These are phyloP conservation scores for Cronartium quercuum DNA, from an alignment of 1,284 basidiomycete species.

Conservation along the genomic window DNA sequence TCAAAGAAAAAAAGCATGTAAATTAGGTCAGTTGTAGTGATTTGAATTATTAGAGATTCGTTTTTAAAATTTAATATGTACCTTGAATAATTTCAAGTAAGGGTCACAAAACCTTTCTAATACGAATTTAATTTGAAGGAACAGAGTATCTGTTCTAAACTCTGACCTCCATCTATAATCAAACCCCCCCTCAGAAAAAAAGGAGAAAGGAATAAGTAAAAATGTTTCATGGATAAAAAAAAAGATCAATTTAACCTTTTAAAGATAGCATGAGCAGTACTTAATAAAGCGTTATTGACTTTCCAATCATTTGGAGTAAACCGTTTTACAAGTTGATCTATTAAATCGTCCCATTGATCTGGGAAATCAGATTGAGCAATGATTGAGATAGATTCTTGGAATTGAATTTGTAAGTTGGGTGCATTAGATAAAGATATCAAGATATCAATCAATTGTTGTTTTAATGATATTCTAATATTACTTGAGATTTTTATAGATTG, in stretches of 20 bases:
- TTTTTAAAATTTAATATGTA: conserved; percentile 23
- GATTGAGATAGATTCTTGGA: conserved; percentile 36
- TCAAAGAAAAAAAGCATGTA: conserved; percentile 52
- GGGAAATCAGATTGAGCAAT: conserved; percentile 86
- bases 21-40: too few relatives aligned
- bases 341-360: conserved; percentile 58
- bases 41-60: too few relatives aligned
- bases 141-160: conserved; percentile 79
- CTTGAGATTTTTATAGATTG: not conserved
- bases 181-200: not conserved
- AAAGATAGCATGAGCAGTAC: conserved; percentile 94
- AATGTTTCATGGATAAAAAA: not conserved
- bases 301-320: conserved; percentile 72
- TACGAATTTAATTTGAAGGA: conserved; percentile 86
- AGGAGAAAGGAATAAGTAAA: not conserved
- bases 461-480: conserved; percentile 61
- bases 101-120: conserved; percentile 73
- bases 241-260: conserved; percentile 52
- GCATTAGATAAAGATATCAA: conserved; percentile 69
- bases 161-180: conserved; percentile 90
- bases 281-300: conserved; percentile 79
- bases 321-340: conserved; percentile 73
- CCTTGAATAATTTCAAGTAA: conserved; percentile 74
- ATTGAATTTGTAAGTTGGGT: conserved; percentile 44
- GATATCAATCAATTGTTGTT: conserved; percentile 67